Percentiles rank a stretch among this genome's conserved stretches.
These are phyloP conservation scores for Stromatinia cepivora DNA, from an alignment of 2,329 filamentous ascomycete genomes.

Conservation along the genomic window DNA sequence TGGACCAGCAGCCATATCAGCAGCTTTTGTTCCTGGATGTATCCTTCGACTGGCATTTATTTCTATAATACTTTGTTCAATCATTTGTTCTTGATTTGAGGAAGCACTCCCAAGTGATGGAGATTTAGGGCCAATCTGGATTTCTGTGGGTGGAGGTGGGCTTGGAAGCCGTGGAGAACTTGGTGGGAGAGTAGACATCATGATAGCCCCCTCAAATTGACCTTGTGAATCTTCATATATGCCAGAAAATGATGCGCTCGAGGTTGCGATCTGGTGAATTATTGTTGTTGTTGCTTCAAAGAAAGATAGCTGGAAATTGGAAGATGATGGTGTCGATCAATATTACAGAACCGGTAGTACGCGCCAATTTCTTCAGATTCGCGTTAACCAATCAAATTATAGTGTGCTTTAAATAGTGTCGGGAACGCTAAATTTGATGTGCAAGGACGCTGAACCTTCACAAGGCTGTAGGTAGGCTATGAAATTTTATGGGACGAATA, in stretches of 20 bases:
- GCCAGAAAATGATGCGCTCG: conserved; percentile 5
- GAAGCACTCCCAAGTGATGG: conserved; percentile 63
- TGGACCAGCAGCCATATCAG: conserved; percentile 89
- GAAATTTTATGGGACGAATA: neutral
- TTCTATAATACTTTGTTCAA: conserved; percentile 65
- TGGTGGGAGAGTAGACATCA: conserved; percentile 52
- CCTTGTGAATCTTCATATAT: conserved; percentile 16
- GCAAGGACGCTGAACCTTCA: conserved; percentile 17
- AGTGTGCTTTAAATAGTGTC: neutral
- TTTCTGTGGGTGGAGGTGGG: conserved; percentile 91
- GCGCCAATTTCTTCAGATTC: conserved; percentile 21
- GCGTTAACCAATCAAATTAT: conserved; percentile 19
- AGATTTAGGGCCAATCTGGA: conserved; percentile 81
- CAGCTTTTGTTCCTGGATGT: conserved; percentile 86
- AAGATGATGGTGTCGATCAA: neutral
- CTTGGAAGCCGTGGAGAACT: conserved; percentile 92
- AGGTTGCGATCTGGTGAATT: conserved; percentile 4
- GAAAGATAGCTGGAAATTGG: conserved; percentile 3
- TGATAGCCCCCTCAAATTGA: conserved; percentile 46
- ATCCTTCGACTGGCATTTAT: conserved; percentile 80
- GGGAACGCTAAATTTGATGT: conserved; percentile 4
- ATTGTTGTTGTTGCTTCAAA: neutral
- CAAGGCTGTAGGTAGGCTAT: conserved; percentile 7
- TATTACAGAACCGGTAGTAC: conserved; percentile 14
- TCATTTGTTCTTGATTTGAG: conserved; percentile 56